Evolutionary conservation across 2,329 filamentous ascomycete genomes (phyloP), one percentile per base, ranked within the genome.

Genomic region (Neonectria hederae): DNA sequence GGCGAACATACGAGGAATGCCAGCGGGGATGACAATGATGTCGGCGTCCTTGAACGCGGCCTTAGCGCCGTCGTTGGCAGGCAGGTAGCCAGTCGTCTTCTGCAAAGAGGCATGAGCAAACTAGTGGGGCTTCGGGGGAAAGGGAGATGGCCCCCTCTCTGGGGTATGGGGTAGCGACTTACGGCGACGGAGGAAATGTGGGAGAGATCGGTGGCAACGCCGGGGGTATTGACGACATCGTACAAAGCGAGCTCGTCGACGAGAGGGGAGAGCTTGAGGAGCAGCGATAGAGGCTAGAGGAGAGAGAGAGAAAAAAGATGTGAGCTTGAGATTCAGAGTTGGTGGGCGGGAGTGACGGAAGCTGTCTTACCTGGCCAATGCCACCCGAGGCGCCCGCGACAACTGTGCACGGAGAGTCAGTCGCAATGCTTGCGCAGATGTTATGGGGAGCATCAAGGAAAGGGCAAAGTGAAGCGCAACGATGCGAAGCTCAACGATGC

Each of bases 161-260:
- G 54, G 60, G 60, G 65, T 65, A 65, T 22, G 55, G 67, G 65
- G 62, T 65, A 57, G 51, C 54, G 32, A 77, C 84, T 80, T 80
- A 90, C 92, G 70, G 96, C 95, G 74, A 88, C 87, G 67, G 94
- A 93, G 65, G 95, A 97, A 83, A 99, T 98, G 87, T 99, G 96
- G 66, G 94, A 97, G 65, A 99, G 90, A 81, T 99, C 96, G 76
- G 95, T 90, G 71, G 94, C 93, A 78, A 99, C 96, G 82, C 96
- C 96, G 75, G 94, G 94, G 54, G 94, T 97, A 88, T 98, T 97
- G 82, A 98, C 95, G 72, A 99, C 94, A 97, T 99, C 96, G 87
- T 97, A 99, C 75, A 99, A 92, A 66, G 94, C 87, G 76, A 99
- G 92, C 85, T 98, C 93, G 76, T 95, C 91, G 76, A 99, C 87